Evolutionary conservation across 2,329 filamentous ascomycete genomes (phyloP), one percentile per base, ranked within the genome.

Genomic region (Aphanoascus verrucosus): DNA sequence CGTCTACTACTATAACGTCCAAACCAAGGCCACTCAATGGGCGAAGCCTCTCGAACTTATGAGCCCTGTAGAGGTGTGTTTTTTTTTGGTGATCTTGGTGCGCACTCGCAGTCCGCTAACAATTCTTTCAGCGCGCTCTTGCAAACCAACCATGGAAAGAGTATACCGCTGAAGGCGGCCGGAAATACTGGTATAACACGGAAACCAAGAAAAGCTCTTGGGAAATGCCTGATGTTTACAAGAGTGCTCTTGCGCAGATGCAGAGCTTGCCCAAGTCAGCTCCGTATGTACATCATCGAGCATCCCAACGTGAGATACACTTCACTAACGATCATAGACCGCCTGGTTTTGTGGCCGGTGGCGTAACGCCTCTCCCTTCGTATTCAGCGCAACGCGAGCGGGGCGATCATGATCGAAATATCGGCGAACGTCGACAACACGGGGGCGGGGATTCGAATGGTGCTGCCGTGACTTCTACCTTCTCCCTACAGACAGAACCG

Each of bases 121-220:
- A 17, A 28, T 7, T 15, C 14, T 52, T 57, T 55, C 66, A 90
- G 51, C 85, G 85, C 65, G 87, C 87, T 52, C 77, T 94, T 46
- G 78, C 85, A 49, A 84, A 84, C 62, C 86, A 93, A 61, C 86
- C 87, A 59, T 98, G 90, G 89, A 93, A 91, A 65, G 88, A 95
- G 69, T 93, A 94, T 65, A 88, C 85, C 23, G 84, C 87, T 19
- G 83, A 89, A 57, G 86, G 88, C 59, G 93, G 91, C 45, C 83
- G 84, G 63, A 88, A 91, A 66, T 98, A 98, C 72, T 98, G 89
- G 86, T 91, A 90, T 69, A 93, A 98, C 69, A 86, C 84, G 34
- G 85, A 94, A 69, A 90, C 87, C 43, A 90, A 91, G 71, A 80
- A 89, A 72, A 97, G 89, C 68, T 88, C 86, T 32, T 98, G 93